Evolutionary conservation across 805 yeast genomes (phyloP), one percentile per base, ranked within the genome.

Genomic region (Saccharomycopsis sp.): DNA sequence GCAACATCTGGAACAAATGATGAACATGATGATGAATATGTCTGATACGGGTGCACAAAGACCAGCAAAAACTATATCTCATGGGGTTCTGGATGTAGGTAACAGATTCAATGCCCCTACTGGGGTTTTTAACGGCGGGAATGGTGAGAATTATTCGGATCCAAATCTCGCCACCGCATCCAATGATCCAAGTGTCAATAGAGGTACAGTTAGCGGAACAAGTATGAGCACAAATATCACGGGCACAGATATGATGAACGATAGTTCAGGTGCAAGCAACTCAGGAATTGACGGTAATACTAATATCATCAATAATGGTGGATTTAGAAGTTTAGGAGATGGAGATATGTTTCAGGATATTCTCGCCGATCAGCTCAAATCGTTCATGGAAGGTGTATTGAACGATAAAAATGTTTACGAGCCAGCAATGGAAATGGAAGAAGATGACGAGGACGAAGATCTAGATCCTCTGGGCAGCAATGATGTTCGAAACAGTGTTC

Each of bases 381-480:
- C 49, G 49, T 44, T 44, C 49, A 44, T 44, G 49, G 49, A 44
- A 17, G 49, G 49, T 44, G 49, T 44, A 12, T 44, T 44, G 49
- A 44, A 44, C 22, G 49, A 44, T 12, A 44, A 44, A 44, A 44
- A 44, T 17, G 49, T 44, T 3, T 44, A 44, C 12, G 49, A 44
- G 49, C 49, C 49, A 44, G 22, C 49, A 8, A 44, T 44, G 19
- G 49, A 12, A 17, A 19, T 17, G 22, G 49, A 44, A 3, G 49
- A 44, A 5, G 49, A 44, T 3, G 49, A 44, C 3, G 19, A 44
- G 19, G 49, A 44, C 22, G 49, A 44, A 7, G 49, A 44, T 7
- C 9, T 5, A 7, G 49, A 19, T 12, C 8, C 49, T 12, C 7
- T 5, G 3, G 22, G 8, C 22, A 44, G 8, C 7, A 44, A 44